Evolutionary conservation across 345 rosid species (phyloP), one percentile per base, ranked within the genome.

Genomic region (Populus nigra): DNA sequence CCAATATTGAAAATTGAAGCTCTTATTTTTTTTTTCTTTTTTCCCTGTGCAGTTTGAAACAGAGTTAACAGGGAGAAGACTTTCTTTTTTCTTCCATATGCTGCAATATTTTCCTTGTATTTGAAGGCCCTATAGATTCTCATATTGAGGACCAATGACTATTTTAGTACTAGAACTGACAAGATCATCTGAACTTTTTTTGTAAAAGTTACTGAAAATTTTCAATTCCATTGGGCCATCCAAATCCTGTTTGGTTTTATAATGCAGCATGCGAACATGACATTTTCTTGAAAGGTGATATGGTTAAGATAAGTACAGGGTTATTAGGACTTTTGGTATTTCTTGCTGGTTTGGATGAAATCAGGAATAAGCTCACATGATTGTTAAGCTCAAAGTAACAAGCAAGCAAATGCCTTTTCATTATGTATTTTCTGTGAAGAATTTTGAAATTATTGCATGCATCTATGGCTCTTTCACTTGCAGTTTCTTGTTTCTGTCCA

Each of bases 401-500:
- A 36, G 31, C 0, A 36, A 50, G 70, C 68, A 69, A 53, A 63
- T 27, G 63, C 4, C 55, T 65, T 74, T 62, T 80, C 69, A 80
- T 72, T 20, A 16, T 68, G 5, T 69, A 10, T 71, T 73, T 41
- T 68, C 35, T 69, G 16, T 45, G 20, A 25, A 5, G 16, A 66
- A 68, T 49, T 43, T 69, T 36, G 68, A 63, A 63, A 63, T 27
- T 68, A 41, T 18, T 38, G 8, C 50, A 25, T 27, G 33, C 67
- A 71, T 65, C 55, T 55, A 8, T 66, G 72, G 38, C 23, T 36
- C 35, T 79, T 68, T 77, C 27, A 78, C 63, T 67, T 41, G 74
- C 73, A 39, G 61, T 39, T 29, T 78, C 71, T 86, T 87, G 45
- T 69, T 80, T 68, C 27, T 84, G 33, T 85, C 57, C 91, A 94